A percentile compares a stretch with the other conserved stretches of the same genome.
Conservation (phyloP, 2,329 filamentous ascomycete genomes). For the Massarina eburnea region DNA sequence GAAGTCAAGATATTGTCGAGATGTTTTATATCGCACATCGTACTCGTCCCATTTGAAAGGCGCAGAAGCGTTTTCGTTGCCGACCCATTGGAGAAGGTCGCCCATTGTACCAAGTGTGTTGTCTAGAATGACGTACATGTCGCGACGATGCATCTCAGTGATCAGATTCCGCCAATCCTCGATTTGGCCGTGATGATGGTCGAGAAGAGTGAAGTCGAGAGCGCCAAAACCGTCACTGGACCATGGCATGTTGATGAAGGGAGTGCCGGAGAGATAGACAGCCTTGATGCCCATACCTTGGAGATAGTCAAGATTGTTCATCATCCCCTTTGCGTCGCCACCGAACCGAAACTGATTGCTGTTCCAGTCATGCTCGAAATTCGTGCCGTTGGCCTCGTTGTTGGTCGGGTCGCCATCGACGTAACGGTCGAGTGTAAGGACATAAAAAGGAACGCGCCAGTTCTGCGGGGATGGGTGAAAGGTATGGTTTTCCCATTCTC, state of each 20-base stretch:
- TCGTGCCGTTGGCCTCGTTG: slow-evolving; percentile 63
- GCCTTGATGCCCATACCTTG: slow-evolving; percentile 66
- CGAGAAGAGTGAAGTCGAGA: slow-evolving; percentile 64
- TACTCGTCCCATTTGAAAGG: slow-evolving; percentile 54
- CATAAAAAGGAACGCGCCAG: slow-evolving; percentile 69
- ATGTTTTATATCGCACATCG: slow-evolving; percentile 58
- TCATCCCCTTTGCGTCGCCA: slow-evolving; percentile 60
- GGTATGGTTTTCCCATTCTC: slow-evolving; percentile 56
- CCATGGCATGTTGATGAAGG: slow-evolving; percentile 67
- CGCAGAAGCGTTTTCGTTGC: slow-evolving; percentile 60
- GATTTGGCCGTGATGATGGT: slow-evolving; percentile 64
- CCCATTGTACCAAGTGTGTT: slow-evolving; percentile 68
- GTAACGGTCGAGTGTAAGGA: slow-evolving; percentile 64
- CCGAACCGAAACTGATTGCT: slow-evolving; percentile 66
- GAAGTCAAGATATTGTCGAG: slow-evolving; percentile 62
- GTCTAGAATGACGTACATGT: slow-evolving; percentile 68
- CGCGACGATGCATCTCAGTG: slow-evolving; percentile 60
- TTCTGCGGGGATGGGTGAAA: slow-evolving; percentile 60
- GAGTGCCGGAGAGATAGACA: slow-evolving; percentile 64
- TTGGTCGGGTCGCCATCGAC: slow-evolving; percentile 67
- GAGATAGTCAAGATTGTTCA: slow-evolving; percentile 65
- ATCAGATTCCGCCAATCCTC: slow-evolving; percentile 60
- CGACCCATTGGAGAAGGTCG: slow-evolving; percentile 64
- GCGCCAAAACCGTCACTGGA: slow-evolving; percentile 61
- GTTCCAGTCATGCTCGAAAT: slow-evolving; percentile 62